phyloP scores from a whole-genome alignment of 1,284 basidiomycete genomes.

The Pseudozyma pruni region DNA sequence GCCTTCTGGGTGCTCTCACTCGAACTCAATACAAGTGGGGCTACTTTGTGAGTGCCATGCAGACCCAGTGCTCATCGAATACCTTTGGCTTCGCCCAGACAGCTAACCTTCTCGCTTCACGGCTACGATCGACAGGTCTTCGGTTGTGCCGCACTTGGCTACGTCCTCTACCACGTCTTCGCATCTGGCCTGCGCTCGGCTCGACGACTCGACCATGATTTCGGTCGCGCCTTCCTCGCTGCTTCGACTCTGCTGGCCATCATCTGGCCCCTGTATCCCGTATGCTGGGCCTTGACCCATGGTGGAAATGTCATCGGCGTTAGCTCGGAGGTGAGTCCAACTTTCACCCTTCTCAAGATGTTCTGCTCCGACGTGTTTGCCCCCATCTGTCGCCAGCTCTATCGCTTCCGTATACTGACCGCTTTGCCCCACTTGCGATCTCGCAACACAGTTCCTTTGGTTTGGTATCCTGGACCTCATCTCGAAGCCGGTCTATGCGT shows the following conservation, averaged over 20 bases:
- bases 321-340: slow-evolving; percentile 25
- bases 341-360: too few relatives aligned
- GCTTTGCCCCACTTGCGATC: slow-evolving; percentile 59
- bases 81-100: too few relatives aligned
- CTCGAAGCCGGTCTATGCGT: slow-evolving; percentile 69
- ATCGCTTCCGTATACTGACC: background rate
- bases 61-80: too few relatives aligned
- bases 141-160: slow-evolving; percentile 70
- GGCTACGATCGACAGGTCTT: slow-evolving; percentile 51
- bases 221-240: slow-evolving; percentile 69
- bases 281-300: slow-evolving; percentile 72
- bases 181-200: slow-evolving; percentile 66
- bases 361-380: background rate
- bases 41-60: slow-evolving; percentile 59
- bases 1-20: slow-evolving; percentile 73
- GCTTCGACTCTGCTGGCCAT: slow-evolving; percentile 66
- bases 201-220: slow-evolving; percentile 68
- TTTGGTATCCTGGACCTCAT: slow-evolving; percentile 74
- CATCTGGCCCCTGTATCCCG: slow-evolving; percentile 49
- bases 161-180: slow-evolving; percentile 62
- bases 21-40: slow-evolving; percentile 72
- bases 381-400: background rate
- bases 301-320: slow-evolving; percentile 71
- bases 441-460: slow-evolving; percentile 69
- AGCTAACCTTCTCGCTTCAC: background rate